A percentile compares a stretch with the other conserved stretches of the same genome.
These are phyloP conservation scores for Colletotrichum tropicale DNA, from an alignment of 2,329 filamentous ascomycete species.

Conservation along the genomic window DNA sequence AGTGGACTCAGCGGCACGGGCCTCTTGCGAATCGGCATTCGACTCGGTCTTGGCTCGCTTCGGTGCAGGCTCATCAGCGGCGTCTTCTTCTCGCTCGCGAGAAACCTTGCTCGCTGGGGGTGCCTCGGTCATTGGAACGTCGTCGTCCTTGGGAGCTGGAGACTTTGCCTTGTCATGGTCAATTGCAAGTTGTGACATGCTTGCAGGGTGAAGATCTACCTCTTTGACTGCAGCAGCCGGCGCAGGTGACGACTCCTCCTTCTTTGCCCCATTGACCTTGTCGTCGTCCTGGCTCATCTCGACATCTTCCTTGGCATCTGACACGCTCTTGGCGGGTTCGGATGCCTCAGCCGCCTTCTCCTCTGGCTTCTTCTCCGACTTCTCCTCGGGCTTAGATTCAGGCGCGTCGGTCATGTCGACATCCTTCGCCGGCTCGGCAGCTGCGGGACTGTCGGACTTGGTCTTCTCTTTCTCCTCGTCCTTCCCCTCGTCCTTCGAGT, in stretches of 20 bases:
- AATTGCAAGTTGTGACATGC: slow-evolving; percentile 42
- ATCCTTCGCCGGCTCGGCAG: slow-evolving; percentile 22
- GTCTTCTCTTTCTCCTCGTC: slow-evolving; percentile 9
- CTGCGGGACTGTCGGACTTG: neutral
- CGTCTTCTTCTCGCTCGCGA: slow-evolving; percentile 80
- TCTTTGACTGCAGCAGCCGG: slow-evolving; percentile 28
- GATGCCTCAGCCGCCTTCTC: slow-evolving; percentile 10
- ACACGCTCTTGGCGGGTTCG: slow-evolving; percentile 7
- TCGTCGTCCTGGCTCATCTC: slow-evolving; percentile 15
- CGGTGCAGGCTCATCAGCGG: slow-evolving; percentile 67
- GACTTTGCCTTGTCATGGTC: slow-evolving; percentile 33
- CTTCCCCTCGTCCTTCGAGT: neutral
- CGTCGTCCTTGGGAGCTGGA: slow-evolving; percentile 25
- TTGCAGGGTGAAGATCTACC: slow-evolving; percentile 37
- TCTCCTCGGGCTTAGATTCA: slow-evolving; percentile 5
- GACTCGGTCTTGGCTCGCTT: slow-evolving; percentile 82
- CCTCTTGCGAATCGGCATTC: slow-evolving; percentile 41
- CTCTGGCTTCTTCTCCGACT: neutral
- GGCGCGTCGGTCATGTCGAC: slow-evolving; percentile 28
- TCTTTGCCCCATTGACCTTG: slow-evolving; percentile 4
- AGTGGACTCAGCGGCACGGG: slow-evolving; percentile 20
- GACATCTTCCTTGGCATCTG: slow-evolving; percentile 12
- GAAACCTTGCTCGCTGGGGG: slow-evolving; percentile 64
- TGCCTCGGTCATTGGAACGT: slow-evolving; percentile 60
- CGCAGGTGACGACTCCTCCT: neutral